These are phyloP conservation scores for Sordariomycetes sp. DNA, from an alignment of 2,329 filamentous ascomycete genomes.

Conservation along the genomic window DNA sequence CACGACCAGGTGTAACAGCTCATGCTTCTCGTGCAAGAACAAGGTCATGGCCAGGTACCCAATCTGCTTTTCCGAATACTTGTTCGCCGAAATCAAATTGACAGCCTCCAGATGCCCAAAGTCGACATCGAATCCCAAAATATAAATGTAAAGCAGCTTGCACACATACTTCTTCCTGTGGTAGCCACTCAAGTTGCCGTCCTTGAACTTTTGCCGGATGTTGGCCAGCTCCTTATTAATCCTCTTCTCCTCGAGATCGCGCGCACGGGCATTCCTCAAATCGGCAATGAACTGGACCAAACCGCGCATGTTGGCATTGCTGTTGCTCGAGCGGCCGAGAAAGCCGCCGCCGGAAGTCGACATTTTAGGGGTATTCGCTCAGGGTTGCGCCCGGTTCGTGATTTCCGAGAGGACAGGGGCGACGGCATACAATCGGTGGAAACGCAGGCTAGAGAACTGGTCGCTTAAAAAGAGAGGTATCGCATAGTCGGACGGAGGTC, in stretches of 20 bases:
- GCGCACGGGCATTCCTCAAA: slow-evolving; percentile 83
- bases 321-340: slow-evolving; percentile 55
- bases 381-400: too few species aligned
- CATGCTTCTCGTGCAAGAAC: slow-evolving; percentile 94
- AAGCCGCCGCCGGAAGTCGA: slow-evolving; percentile 51
- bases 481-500: slow-evolving; percentile 1
- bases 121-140: slow-evolving; percentile 97
- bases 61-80: slow-evolving; percentile 99
- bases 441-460: too few species aligned
- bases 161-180: slow-evolving; percentile 99
- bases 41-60: slow-evolving; percentile 95
- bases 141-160: slow-evolving; percentile 99
- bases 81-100: slow-evolving; percentile 90
- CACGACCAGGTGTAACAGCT: slow-evolving; percentile 89
- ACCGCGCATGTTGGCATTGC: slow-evolving; percentile 64
- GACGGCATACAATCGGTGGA: too few species aligned
- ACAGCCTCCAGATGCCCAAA: slow-evolving; percentile 98
- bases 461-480: not conserved
- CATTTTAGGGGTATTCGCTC: slow-evolving; percentile 36
- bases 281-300: slow-evolving; percentile 98
- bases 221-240: slow-evolving; percentile 99
- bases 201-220: slow-evolving; percentile 97
- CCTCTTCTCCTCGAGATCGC: slow-evolving; percentile 95
- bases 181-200: slow-evolving; percentile 87
- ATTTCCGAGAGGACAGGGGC: too few species aligned